These are phyloP conservation scores for Paramecium caudatum DNA, from an alignment of 73 alveolate species.

Conservation along the genomic window DNA sequence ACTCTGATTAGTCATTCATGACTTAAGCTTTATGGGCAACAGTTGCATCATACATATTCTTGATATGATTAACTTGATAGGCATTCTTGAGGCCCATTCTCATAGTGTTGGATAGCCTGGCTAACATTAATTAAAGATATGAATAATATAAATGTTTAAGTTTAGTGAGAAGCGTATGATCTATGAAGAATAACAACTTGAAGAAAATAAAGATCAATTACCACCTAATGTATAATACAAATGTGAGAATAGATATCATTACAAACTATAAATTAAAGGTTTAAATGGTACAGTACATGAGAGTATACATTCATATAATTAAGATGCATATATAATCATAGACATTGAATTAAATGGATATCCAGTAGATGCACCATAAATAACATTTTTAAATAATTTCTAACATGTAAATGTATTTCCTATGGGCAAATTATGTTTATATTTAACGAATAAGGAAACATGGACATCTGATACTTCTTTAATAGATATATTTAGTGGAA, in stretches of 20 bases:
- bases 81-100: slow-evolving; percentile 49
- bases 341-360: not conserved
- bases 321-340: not conserved
- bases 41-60: slow-evolving; percentile 67
- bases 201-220: not conserved
- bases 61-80: slow-evolving; percentile 61
- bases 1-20: slow-evolving; percentile 68
- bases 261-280: not conserved
- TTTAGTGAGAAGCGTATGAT: not conserved
- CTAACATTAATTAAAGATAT: slow-evolving; percentile 43
- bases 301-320: not conserved
- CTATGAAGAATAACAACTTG: not conserved
- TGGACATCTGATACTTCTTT: not conserved
- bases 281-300: not conserved
- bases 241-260: not conserved
- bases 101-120: slow-evolving; percentile 17
- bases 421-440: not conserved
- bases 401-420: not conserved
- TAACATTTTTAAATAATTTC: not conserved
- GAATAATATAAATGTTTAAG: slow-evolving; percentile 26
- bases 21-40: slow-evolving; percentile 63
- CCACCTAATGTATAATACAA: not conserved
- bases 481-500: not conserved
- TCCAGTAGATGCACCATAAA: not conserved
- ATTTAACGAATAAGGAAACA: not conserved